Conservation (phyloP, 345 rosid genomes). For the Anastatica hierochuntica region DNA sequence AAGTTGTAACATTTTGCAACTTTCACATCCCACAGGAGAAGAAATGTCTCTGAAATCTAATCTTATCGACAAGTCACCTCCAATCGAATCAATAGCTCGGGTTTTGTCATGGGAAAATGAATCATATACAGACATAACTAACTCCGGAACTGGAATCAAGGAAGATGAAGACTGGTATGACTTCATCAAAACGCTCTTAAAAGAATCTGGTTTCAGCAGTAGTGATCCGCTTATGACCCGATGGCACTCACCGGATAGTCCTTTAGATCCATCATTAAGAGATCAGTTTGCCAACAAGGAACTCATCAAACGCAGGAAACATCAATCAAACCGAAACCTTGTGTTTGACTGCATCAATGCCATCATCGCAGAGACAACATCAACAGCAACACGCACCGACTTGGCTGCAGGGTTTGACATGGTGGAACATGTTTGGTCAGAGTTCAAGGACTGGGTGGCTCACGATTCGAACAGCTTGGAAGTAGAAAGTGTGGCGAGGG, state of each 20-base stretch:
- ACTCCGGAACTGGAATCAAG: constrained; percentile 28
- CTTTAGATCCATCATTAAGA: constrained; percentile 65
- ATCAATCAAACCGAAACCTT: constrained; percentile 54
- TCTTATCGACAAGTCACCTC: constrained; percentile 77
- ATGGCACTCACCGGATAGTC: constrained; percentile 75
- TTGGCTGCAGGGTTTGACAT: constrained; percentile 15
- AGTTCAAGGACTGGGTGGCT: constrained; percentile 52
- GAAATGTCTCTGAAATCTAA: constrained; percentile 42
- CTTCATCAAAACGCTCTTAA: constrained; percentile 44
- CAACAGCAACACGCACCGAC: neutral
- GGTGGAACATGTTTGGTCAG: constrained; percentile 59
- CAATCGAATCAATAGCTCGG: constrained; percentile 55
- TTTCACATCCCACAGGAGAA: constrained; percentile 32
- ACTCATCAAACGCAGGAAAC: constrained; percentile 46
- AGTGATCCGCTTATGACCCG: constrained; percentile 29
- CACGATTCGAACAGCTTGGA: constrained; percentile 46
- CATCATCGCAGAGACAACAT: constrained; percentile 38
- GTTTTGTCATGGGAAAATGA: constrained; percentile 47
- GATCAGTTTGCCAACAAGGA: constrained; percentile 45
- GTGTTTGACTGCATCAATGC: constrained; percentile 65
- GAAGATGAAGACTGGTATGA: constrained; percentile 57
- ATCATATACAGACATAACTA: constrained; percentile 30
- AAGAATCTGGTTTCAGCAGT: constrained; percentile 42
- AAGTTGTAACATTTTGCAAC: constrained; percentile 6
- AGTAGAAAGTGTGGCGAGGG: constrained; percentile 50